A percentile compares a stretch with the other conserved stretches of the same genome.
Evolutionary conservation across 2,329 filamentous ascomycete genomes (phyloP).

Genomic region (Arthrinium phaeospermum): DNA sequence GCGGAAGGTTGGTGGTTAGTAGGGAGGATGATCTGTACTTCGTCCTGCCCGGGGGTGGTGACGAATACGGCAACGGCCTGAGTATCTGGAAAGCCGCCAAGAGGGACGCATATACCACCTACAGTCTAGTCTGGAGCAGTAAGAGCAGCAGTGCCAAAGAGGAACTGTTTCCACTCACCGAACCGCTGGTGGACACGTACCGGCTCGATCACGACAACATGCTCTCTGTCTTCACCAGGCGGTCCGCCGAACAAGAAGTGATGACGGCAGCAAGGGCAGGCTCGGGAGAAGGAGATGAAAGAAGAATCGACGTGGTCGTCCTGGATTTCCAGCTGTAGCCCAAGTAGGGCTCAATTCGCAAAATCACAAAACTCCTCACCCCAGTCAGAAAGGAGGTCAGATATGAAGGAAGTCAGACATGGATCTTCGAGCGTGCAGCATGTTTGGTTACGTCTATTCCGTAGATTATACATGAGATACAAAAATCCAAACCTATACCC

Average conservation of each 20-base stretch:
- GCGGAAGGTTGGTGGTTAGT: conserved; percentile 44
- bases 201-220: conserved; percentile 43
- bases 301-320: conserved; percentile 39
- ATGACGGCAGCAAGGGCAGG: too few relatives aligned
- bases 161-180: conserved; percentile 38
- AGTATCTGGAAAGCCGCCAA: conserved; percentile 41
- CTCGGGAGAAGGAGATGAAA: conserved; percentile 22
- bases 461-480: conserved; percentile 14
- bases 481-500: background rate
- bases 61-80: conserved; percentile 28
- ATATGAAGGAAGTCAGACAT: too few relatives aligned
- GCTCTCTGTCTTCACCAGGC: conserved; percentile 42
- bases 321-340: conserved; percentile 42
- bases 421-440: background rate
- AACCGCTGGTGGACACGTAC: conserved; percentile 46
- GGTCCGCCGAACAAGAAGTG: background rate
- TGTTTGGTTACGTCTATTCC: conserved; percentile 8
- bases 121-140: conserved; percentile 44
- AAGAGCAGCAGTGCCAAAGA: conserved; percentile 24
- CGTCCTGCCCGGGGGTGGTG: conserved; percentile 40
- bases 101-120: conserved; percentile 36
- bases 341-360: background rate
- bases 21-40: conserved; percentile 43
- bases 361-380: too few relatives aligned
- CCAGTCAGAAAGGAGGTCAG: too few relatives aligned